Conservation (phyloP, 192 early-diverging fungal species). For the Rhizophagus sp. region DNA sequence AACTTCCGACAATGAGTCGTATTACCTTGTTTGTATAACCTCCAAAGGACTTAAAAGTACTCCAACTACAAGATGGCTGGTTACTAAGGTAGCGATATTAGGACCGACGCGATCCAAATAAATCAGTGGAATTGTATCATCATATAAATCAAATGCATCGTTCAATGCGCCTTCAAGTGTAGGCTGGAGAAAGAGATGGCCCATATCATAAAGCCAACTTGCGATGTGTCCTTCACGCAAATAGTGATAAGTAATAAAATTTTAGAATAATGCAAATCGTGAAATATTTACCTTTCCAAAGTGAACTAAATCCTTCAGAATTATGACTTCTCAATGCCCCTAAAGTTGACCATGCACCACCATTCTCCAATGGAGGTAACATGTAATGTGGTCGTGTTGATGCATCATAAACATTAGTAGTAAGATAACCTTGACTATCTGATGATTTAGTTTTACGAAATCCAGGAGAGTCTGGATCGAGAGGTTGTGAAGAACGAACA, state of each 20-base stretch:
- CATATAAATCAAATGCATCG: conserved; percentile 89
- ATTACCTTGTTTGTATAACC: conserved; percentile 80
- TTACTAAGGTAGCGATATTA: conserved; percentile 69
- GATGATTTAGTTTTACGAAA: conserved; percentile 45
- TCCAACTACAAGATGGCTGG: conserved; percentile 75
- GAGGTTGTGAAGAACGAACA: conserved; percentile 28
- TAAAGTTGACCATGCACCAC: conserved; percentile 61
- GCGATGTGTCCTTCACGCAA: conserved; percentile 69
- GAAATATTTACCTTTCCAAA: conserved; percentile 50
- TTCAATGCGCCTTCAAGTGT: conserved; percentile 85
- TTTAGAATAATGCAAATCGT: neutral
- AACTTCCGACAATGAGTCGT: neutral
- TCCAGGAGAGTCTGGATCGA: conserved; percentile 48
- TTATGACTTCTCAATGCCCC: conserved; percentile 56
- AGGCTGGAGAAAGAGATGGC: conserved; percentile 78
- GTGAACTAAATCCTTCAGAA: conserved; percentile 60
- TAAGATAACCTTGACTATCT: conserved; percentile 66
- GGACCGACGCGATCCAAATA: conserved; percentile 60
- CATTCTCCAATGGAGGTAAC: conserved; percentile 58
- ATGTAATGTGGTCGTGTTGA: conserved; percentile 61
- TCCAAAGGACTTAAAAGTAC: conserved; percentile 88
- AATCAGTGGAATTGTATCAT: conserved; percentile 74
- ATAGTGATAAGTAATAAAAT: neutral
- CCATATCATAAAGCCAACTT: conserved; percentile 73
- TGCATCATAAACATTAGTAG: conserved; percentile 50